Percentiles rank a stretch among this genome's conserved stretches.
These are phyloP conservation scores for Talaromyces funiculosus DNA, from an alignment of 2,329 filamentous ascomycete genomes.

Conservation along the genomic window DNA sequence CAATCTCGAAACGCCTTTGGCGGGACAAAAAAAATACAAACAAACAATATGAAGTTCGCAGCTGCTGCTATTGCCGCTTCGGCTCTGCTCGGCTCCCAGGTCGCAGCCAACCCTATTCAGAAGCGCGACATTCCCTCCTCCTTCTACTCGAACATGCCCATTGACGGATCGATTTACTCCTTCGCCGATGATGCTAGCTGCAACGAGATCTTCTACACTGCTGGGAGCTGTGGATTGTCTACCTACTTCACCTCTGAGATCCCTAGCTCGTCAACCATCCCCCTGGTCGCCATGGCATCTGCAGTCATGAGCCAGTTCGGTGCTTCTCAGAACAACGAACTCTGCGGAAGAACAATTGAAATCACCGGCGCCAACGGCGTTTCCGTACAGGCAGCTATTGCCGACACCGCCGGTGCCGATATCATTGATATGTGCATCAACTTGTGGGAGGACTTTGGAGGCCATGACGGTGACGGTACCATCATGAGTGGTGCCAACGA, in stretches of 20 bases:
- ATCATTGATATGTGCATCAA: constrained; percentile 13
- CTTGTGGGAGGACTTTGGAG: constrained; percentile 12
- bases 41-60: constrained; percentile 10
- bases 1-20: too few species aligned
- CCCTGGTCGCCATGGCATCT: constrained; percentile 5
- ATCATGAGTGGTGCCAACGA: constrained; percentile 3
- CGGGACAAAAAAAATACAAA: neutral
- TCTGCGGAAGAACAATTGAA: constrained; percentile 11
- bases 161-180: constrained; percentile 11
- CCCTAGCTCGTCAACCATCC: constrained; percentile 4
- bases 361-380: constrained; percentile 12
- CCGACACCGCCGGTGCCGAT: constrained; percentile 9
- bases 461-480: constrained; percentile 9
- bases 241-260: constrained; percentile 10
- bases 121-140: constrained; percentile 12
- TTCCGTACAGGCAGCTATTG: constrained; percentile 6
- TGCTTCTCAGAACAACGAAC: constrained; percentile 8
- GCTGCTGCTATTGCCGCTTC: neutral
- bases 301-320: constrained; percentile 8
- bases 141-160: constrained; percentile 5
- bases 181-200: constrained; percentile 4
- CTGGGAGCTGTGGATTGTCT: constrained; percentile 10
- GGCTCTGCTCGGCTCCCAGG: neutral
- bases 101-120: constrained; percentile 1
- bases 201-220: constrained; percentile 9